Base-by-base conservation (phyloP, 495 filamentous ascomycete species). In the Aspergillus indologenus region DNA sequence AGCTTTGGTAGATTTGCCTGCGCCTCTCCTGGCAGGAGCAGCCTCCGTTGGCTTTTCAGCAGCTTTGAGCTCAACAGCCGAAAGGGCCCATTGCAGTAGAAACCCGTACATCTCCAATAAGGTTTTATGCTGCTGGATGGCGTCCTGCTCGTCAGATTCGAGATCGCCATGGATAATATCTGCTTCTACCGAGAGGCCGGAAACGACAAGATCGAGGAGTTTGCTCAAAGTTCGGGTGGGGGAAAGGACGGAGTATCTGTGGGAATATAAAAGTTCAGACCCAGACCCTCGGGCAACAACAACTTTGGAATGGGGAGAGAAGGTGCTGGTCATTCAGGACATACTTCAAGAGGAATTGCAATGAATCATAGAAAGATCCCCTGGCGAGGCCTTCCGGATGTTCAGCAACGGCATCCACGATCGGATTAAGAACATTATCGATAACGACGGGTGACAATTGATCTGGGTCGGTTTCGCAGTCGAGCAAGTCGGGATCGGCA, bases 311-410 rank as follows among this genome's bases (percentile, higher is more conserved):
- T 29, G 9, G 26, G 26, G 26, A 29, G 26, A n/a, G 61, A 74
- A 65, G 62, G 62, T 66, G 75, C 76, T 78, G 75, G 80, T 84
- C 72, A 76, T 14, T 83, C 79, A 85, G 84, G 69, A 84, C 90
- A 81, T 87, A 98, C 94, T 98, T 98, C 75, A 99, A 80, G 42
- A 99, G 77, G 68, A 96, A 95, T 67, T 97, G 92, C 53, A 99
- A 74, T 43, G 93, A 93, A 76, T 99, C 95, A 72, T 97, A 91
- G 56, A 85, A 81, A 11, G 85, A 84, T 62, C 86, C 82, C 71
- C 84, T 86, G 45, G 84, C 85, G 52, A 99, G 87, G 54, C 88
- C 88, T 66, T 96, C 94, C 24, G 93, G 91, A 66, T 88, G 93
- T 64, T 90, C 90, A 19, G 94, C 93, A 17, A 99, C 85, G 0